Evolutionary conservation across 2,329 filamentous ascomycete genomes (phyloP), one percentile per base, ranked within the genome.

Genomic region (Sporothrix pseudoabietina): DNA sequence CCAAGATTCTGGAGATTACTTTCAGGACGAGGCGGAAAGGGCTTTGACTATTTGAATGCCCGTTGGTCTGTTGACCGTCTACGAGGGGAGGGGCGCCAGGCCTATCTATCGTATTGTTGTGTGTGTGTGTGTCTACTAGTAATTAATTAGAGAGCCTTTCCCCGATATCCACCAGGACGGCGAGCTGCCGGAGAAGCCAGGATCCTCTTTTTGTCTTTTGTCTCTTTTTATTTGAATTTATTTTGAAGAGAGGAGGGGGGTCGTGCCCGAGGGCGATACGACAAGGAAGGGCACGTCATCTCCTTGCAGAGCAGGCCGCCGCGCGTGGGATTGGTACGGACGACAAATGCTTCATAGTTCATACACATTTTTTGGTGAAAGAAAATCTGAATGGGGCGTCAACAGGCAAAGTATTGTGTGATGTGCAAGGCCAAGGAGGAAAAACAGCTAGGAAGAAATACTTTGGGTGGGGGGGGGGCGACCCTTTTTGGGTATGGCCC

Each of bases 141-240:
- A 10, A 16, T 39, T 47, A 35, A 68, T 35, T 52, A n/a, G 57
- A 63, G 16, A 19, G 22, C n/a, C 66, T 22, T 68, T 30, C 47
- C 30, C 47, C 44, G 66, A 49, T 2, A 54, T 63, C 71, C 71
- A 73, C 66, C 55, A 73, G 71, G 71, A 70, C 73, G 73, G 71
- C 73, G 73, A 74, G 71, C 47, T 65, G 63, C 70, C 59, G 39
- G 26, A 41, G 44, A 52, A n/a, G 65, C 44, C 30, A 52, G 61
- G 61, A n/a, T 66, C 61, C 9, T 54, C 52, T 59, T 47, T 59
- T 41, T 44, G 3, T 63, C 54, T 49, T 69, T 41, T 16, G 26
- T 59, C 22, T 65, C n/a, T 32, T 49, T 59, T 71, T 54, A 30
- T 26, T 55, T 26, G 7, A 47, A 12, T 47, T 14, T 47, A 47